Evolutionary conservation across 1,284 basidiomycete genomes (phyloP).

Genomic region (Malassezia slooffiae): DNA sequence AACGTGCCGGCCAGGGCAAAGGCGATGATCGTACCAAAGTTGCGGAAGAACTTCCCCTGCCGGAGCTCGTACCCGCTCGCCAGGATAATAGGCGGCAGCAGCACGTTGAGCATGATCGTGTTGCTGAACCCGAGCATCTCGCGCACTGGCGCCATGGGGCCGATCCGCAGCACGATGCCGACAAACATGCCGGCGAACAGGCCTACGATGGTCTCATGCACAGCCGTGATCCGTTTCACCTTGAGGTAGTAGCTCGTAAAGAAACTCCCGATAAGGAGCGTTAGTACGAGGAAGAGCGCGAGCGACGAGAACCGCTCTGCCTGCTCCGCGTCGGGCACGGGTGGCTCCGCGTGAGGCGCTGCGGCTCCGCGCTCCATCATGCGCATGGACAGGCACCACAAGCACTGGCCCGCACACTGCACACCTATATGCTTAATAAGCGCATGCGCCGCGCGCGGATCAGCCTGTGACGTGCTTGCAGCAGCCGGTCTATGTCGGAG

Average conservation of each 20-base stretch:
- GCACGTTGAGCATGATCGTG: conserved; percentile 92
- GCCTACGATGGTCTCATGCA: conserved; percentile 93
- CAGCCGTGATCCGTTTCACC: conserved; percentile 83
- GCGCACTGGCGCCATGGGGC: conserved; percentile 83
- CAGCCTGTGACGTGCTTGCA: too few relatives aligned
- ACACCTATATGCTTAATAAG: too few relatives aligned
- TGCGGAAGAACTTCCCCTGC: conserved; percentile 89
- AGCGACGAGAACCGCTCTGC: conserved; percentile 41
- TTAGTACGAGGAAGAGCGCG: conserved; percentile 61
- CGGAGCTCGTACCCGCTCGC: conserved; percentile 96
- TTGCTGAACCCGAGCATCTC: conserved; percentile 97
- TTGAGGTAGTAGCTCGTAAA: conserved; percentile 97
- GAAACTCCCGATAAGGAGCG: conserved; percentile 83
- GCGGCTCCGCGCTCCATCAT: too few relatives aligned
- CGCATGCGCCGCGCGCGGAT: too few relatives aligned
- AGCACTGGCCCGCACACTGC: too few relatives aligned
- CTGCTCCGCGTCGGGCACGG: conserved; percentile 35
- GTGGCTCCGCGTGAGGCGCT: conserved; percentile 6
- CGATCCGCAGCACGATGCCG: conserved; percentile 75
- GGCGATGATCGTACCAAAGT: conserved; percentile 59
- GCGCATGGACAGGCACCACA: too few relatives aligned
- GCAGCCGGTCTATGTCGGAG: too few relatives aligned
- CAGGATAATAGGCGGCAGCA: conserved; percentile 93
- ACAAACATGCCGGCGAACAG: conserved; percentile 92
- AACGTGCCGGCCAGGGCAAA: conserved; percentile 96